Percentiles rank a stretch among this genome's conserved stretches.
Evolutionary conservation across 345 rosid genomes (phyloP).

Genomic region (Viola odorata): DNA sequence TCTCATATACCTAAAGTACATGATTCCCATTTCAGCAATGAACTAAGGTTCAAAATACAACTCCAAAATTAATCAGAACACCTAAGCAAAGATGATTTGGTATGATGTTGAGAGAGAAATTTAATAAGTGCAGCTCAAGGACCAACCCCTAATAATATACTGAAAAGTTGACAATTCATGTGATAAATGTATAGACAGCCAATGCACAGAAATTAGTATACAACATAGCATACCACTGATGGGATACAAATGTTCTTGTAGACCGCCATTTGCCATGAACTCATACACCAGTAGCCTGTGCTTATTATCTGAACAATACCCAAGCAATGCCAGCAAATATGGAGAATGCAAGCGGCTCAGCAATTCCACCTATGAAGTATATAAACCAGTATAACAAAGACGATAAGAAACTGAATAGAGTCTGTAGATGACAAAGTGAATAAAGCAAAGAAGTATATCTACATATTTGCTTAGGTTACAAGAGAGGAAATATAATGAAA

Average conservation of each 20-base stretch:
- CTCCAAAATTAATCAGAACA: too few relatives aligned
- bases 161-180: neutral
- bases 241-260: slow-evolving; percentile 87
- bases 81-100: too few relatives aligned
- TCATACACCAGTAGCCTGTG: slow-evolving; percentile 24
- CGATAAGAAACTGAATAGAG: neutral
- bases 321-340: slow-evolving; percentile 28
- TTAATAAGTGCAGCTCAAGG: too few relatives aligned
- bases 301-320: slow-evolving; percentile 21
- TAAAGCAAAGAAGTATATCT: neutral
- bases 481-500: neutral
- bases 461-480: neutral
- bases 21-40: too few relatives aligned
- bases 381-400: neutral
- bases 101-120: too few relatives aligned
- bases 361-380: slow-evolving; percentile 55
- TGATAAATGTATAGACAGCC: neutral
- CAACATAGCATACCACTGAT: slow-evolving; percentile 35
- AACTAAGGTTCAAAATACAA: too few relatives aligned
- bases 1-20: too few relatives aligned
- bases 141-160: too few relatives aligned
- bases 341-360: slow-evolving; percentile 44
- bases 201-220: neutral
- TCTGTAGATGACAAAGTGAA: neutral
- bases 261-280: slow-evolving; percentile 41